Conservation (phyloP, 2,329 filamentous ascomycete species). For the Myriosclerotinia curreyana region DNA sequence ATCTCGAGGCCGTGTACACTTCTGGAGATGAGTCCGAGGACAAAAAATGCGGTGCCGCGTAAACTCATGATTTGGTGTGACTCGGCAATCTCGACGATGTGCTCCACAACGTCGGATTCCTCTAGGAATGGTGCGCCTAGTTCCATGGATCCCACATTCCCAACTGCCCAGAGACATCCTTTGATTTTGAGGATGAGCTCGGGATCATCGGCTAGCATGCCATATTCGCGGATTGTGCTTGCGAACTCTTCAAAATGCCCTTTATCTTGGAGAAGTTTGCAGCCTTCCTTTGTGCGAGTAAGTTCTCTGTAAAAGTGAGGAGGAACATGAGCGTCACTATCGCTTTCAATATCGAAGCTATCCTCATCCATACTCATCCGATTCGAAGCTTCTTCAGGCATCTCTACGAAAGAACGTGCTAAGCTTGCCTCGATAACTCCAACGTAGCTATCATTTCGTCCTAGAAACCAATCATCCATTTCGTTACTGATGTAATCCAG, state of each 20-base stretch:
- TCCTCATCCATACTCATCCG: conserved; percentile 43
- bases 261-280: conserved; percentile 82
- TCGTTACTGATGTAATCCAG: conserved; percentile 98
- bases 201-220: conserved; percentile 76
- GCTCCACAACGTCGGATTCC: conserved; percentile 79
- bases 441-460: conserved; percentile 95
- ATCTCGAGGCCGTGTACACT: conserved; percentile 92
- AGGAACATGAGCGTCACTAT: conserved; percentile 59
- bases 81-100: conserved; percentile 86
- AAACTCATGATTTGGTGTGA: conserved; percentile 86
- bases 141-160: conserved; percentile 98
- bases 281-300: conserved; percentile 88
- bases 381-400: conserved; percentile 42
- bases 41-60: conserved; percentile 94
- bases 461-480: conserved; percentile 99
- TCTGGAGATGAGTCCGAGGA: conserved; percentile 85
- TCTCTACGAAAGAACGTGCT: conserved; percentile 69
- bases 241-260: conserved; percentile 96
- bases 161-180: conserved; percentile 94
- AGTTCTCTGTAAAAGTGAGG: conserved; percentile 97
- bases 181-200: conserved; percentile 93
- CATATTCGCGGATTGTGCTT: conserved; percentile 81
- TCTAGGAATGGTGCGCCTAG: conserved; percentile 92
- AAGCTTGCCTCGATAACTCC: conserved; percentile 92
- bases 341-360: conserved; percentile 45